These are phyloP conservation scores for Amaranthus hypochondriacus DNA, from an alignment of 148 eudicot species.

Conservation along the genomic window DNA sequence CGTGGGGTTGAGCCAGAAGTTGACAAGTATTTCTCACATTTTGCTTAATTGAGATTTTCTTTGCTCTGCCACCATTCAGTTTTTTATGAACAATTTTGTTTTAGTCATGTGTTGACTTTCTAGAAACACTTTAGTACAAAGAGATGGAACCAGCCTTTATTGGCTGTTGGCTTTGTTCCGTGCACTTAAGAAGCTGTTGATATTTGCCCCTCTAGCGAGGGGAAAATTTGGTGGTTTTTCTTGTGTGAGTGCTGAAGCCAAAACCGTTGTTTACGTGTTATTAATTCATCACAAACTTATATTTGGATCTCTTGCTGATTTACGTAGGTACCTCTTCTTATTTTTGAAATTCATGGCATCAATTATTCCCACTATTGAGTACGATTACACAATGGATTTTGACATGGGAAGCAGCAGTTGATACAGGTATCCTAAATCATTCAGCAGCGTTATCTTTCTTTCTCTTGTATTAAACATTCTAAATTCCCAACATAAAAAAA, in stretches of 20 bases:
- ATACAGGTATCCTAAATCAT: slow-evolving; percentile 29
- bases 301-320: slow-evolving; percentile 8
- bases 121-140: not conserved
- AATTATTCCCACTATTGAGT: slow-evolving; percentile 93
- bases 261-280: not conserved
- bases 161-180: not conserved
- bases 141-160: not conserved
- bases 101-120: not conserved
- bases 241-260: no score
- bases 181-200: not conserved
- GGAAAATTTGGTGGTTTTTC: no score
- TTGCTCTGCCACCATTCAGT: not conserved
- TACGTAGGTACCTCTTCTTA: slow-evolving; percentile 83
- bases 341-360: slow-evolving; percentile 97
- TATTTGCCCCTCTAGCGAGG: no score
- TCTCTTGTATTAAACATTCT: not conserved
- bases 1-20: slow-evolving; percentile 99
- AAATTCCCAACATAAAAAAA: not conserved
- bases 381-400: slow-evolving; percentile 98
- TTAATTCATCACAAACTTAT: not conserved
- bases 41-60: not conserved
- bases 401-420: slow-evolving; percentile 81
- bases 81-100: not conserved
- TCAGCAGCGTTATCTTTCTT: not conserved
- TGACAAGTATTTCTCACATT: slow-evolving; percentile 61